Evolutionary conservation across 2,329 filamentous ascomycete genomes (phyloP).

Genomic region (Teratosphaeria pseudoeucalypti): DNA sequence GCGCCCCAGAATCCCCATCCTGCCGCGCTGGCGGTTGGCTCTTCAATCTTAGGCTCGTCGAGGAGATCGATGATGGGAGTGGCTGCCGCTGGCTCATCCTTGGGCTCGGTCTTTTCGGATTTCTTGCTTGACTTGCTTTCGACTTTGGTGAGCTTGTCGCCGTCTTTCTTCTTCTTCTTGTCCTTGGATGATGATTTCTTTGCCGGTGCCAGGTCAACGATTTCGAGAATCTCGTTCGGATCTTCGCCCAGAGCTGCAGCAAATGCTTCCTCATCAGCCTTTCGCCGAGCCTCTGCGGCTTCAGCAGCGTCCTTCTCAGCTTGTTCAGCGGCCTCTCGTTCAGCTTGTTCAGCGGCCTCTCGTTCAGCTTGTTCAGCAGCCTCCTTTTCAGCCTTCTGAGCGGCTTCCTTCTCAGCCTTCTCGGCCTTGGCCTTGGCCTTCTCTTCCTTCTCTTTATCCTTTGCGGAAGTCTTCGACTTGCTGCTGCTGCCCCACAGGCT

Average conservation of each 20-base stretch:
- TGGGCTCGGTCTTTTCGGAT: conserved; percentile 23
- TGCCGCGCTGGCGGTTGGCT: conserved; percentile 18
- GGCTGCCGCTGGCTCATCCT: conserved; percentile 8
- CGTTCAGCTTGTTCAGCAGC: conserved; percentile 17
- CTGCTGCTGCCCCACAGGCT: conserved; percentile 23
- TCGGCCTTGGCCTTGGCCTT: conserved; percentile 38
- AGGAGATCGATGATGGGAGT: conserved; percentile 8
- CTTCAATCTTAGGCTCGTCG: conserved; percentile 10
- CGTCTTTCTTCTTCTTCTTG: conserved; percentile 11
- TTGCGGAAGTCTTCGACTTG: conserved; percentile 29
- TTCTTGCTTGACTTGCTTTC: conserved; percentile 22
- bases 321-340: conserved; percentile 19
- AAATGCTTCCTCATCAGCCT: conserved; percentile 26
- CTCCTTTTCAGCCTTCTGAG: conserved; percentile 21
- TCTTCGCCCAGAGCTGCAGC: conserved; percentile 27
- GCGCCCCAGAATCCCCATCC: conserved; percentile 37
- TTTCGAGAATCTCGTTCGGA: conserved; percentile 23
- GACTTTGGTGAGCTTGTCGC: conserved; percentile 9
- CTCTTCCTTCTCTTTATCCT: conserved; percentile 24
- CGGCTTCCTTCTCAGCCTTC: conserved; percentile 23
- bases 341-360: conserved; percentile 12
- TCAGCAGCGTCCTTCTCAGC: conserved; percentile 12
- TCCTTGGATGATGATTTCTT: conserved; percentile 16
- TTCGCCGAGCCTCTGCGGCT: conserved; percentile 27
- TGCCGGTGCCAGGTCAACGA: conserved; percentile 18